These are phyloP conservation scores for Podila verticillata DNA, from an alignment of 192 early-diverging fungal genomes.

Conservation along the genomic window DNA sequence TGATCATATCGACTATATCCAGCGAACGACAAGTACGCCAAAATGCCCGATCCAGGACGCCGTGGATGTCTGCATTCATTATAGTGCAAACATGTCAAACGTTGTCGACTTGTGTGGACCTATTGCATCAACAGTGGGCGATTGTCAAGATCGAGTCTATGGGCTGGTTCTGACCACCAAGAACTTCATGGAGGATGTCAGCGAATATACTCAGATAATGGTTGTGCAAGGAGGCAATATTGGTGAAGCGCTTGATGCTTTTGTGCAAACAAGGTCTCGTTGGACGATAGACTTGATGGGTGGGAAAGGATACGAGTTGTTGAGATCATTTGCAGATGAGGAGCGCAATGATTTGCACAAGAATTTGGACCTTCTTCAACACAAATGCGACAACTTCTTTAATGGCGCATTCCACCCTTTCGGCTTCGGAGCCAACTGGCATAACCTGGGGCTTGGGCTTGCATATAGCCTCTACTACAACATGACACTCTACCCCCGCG, in stretches of 20 bases:
- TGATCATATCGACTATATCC: too few relatives aligned
- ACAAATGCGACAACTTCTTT: conserved; percentile 27
- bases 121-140: not conserved
- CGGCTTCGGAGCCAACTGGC: conserved; percentile 25
- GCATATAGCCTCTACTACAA: conserved; percentile 19
- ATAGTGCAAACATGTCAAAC: not conserved
- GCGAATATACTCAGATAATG: conserved; percentile 8
- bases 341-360: conserved; percentile 11
- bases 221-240: conserved; percentile 18
- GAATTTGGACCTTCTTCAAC: conserved; percentile 27
- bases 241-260: conserved; percentile 11
- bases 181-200: not conserved
- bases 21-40: too few relatives aligned
- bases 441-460: conserved; percentile 14
- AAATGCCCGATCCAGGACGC: too few relatives aligned
- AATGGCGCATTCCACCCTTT: not conserved
- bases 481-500: conserved; percentile 22
- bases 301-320: conserved; percentile 12
- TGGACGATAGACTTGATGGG: conserved; percentile 25
- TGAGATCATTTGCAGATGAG: conserved; percentile 13
- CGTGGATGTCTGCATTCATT: conserved; percentile 1
- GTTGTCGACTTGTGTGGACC: conserved; percentile 3
- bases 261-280: conserved; percentile 34
- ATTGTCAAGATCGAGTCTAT: conserved; percentile 19
- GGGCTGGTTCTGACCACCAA: conserved; percentile 2